Conservation (phyloP, 2,329 filamentous ascomycete species). For the Aspergillus transmontanensis region DNA sequence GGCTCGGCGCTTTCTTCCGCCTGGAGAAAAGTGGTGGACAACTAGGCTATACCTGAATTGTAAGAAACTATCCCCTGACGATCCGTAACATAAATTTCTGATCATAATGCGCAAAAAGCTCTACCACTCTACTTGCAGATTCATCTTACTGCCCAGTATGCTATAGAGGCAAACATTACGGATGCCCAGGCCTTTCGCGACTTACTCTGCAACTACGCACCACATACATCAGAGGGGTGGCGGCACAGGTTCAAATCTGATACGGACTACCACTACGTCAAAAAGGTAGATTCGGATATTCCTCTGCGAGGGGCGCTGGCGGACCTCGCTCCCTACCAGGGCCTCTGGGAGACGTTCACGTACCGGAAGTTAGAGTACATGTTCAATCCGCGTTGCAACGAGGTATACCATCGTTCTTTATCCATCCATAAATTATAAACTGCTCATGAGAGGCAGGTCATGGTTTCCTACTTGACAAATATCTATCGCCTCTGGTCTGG, state of each 20-base stretch:
- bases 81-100: background rate
- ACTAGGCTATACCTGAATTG: background rate
- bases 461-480: background rate
- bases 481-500: background rate
- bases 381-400: background rate
- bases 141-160: slow-evolving; percentile 3
- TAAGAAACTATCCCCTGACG: background rate
- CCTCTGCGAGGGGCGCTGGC: background rate
- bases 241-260: background rate
- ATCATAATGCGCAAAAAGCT: background rate
- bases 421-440: background rate
- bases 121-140: slow-evolving; percentile 1
- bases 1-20: slow-evolving; percentile 2
- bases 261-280: slow-evolving; percentile 3
- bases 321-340: background rate
- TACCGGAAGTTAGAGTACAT: slow-evolving; percentile 2
- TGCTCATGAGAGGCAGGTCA: background rate
- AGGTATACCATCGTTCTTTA: background rate
- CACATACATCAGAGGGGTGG: background rate
- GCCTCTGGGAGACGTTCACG: slow-evolving; percentile 2
- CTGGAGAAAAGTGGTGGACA: slow-evolving; percentile 2
- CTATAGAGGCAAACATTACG: background rate
- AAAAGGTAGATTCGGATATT: slow-evolving; percentile 2
- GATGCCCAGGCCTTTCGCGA: background rate
- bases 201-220: background rate